Percentiles rank a stretch among this genome's conserved stretches.
Evolutionary conservation across 352 stramenopile genomes (phyloP).

Genomic region (Elongisporangium prolatum): DNA sequence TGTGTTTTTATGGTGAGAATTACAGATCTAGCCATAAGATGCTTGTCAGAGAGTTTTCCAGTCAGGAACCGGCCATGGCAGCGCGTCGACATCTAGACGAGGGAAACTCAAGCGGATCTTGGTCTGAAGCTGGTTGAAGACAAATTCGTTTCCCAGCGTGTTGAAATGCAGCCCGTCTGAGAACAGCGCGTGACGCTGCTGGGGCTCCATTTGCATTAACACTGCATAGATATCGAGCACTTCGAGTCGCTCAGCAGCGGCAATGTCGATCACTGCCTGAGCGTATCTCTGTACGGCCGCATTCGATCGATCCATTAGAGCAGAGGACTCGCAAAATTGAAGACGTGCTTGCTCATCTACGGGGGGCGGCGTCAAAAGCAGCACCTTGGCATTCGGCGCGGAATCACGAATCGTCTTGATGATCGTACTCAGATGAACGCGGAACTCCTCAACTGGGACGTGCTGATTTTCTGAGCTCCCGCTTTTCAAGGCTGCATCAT

Average conservation of each 20-base stretch:
- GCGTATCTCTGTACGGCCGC: slow-evolving; percentile 35
- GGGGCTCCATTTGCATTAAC: slow-evolving; percentile 30
- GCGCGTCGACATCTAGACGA: neutral
- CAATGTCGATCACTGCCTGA: slow-evolving; percentile 32
- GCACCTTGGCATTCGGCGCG: slow-evolving; percentile 22
- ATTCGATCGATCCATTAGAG: slow-evolving; percentile 38
- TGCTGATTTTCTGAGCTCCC: slow-evolving; percentile 24
- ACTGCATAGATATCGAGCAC: slow-evolving; percentile 43
- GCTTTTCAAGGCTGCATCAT: slow-evolving; percentile 42
- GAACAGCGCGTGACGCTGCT: neutral
- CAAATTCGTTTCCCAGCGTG: slow-evolving; percentile 23
- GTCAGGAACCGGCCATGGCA: neutral
- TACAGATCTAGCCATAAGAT: neutral
- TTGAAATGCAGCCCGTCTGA: slow-evolving; percentile 46
- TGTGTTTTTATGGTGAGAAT: neutral
- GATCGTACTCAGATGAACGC: slow-evolving; percentile 31
- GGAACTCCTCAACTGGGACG: slow-evolving; percentile 43
- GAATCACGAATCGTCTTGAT: slow-evolving; percentile 12
- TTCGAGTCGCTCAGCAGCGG: slow-evolving; percentile 13
- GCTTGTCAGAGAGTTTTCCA: neutral
- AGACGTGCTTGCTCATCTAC: slow-evolving; percentile 34
- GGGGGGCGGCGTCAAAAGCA: slow-evolving; percentile 54
- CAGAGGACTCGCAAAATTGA: slow-evolving; percentile 7
- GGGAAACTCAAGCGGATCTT: slow-evolving; percentile 27
- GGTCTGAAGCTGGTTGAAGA: slow-evolving; percentile 28